Base-by-base conservation (phyloP, 1,284 basidiomycete species). In the Heterobasidion parviporum region DNA sequence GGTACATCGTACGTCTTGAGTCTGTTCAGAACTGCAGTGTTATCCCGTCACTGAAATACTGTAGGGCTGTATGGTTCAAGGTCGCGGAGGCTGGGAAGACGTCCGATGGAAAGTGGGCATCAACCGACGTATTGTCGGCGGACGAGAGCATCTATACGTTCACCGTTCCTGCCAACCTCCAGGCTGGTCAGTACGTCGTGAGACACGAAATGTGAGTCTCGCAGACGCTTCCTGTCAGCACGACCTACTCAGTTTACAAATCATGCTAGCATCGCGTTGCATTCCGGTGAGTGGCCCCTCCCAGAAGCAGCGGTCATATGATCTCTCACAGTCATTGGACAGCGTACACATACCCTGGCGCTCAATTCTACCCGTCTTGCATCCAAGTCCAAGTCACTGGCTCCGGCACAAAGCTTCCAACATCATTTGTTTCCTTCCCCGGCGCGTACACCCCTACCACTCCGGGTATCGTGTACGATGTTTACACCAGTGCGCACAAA, bases 301-400 rank as follows among this genome's bases (percentile, higher is more conserved):
- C 59, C 6, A 62, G 54, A 15, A 46, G 49, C n/a, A 41, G 15
- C 8, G 9, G 53, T 52, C 32, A 15, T 8, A 48, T 48, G 46
- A n/a, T 18, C 46, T 18, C 12, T 44, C 16, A 14, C 16, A 44
- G 41, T 44, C 8, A 32, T 18, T 10, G 10, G 12, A 48, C 6
- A 67, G 70, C 70, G 3, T 69, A 58, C 34, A 53, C 57, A 1
- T 75, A 74, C 57, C 74, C 75, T 38, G 75, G 67, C 52, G 64
- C 62, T 9, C 64, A 64, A 57, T 58, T 76, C 52, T 81, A 78
- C 60, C 78, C 78, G 2, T 73, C 72, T 15, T 79, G 78, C 61
- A 77, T 80, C 34, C 78, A 81, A 58, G 64, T 81, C 44, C 57
- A 77, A 60, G 77, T 80, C 1, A 79, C 75, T 6, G 79, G 79